Base-by-base conservation (phyloP, 345 rosid genomes). In the Cardamine occulta region DNA sequence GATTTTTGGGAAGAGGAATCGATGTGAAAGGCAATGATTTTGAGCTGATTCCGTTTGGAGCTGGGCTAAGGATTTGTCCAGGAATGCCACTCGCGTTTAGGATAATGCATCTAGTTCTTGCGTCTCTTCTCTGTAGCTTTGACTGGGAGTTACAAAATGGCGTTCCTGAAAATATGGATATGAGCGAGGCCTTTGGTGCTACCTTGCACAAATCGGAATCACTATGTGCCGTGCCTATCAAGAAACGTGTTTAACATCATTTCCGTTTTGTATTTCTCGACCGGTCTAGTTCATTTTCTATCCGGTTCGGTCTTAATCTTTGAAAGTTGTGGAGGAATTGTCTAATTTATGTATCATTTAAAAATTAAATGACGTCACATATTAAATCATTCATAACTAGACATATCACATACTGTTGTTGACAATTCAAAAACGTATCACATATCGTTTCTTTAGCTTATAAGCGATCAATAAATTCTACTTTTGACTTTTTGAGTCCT, bases 91-190 rank as follows among this genome's bases (percentile, higher is more conserved):
- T 85, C 6, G 91, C 77, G 1, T 19, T 51, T 8, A 79, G 77
- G 65, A 80, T 82, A 84, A 9, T 88, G 55, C 83, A 72, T 57
- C 21, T 80, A 8, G 72, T 81, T 70, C 68, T 87, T 81, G 86
- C 80, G 31, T 63, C 81, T 42, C 68, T 85, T 9, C 42, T 81
- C 51, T 74, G 64, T 51, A 70, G 74, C 39, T 86, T 84, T 62
- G 78, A 86, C 48, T 84, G 86, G 87, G 59, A 75, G 9, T 51
- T 73, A 1, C 81, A 80, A 4, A 26, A 59, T 11, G 74, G 76
- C 17, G 56, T 42, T 68, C 40, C 53, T 10, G 83, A 63, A 7
- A 64, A 84, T 52, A 31, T 80, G 13, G 84, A 84, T 77, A 78
- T 78, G 85, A 34, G 56, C 4, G 84, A 78, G 67, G 26, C 31